A percentile compares a stretch with the other conserved stretches of the same genome.
These are phyloP conservation scores for Artomyces pyxidatus DNA, from an alignment of 768 basidiomycete species.

Conservation along the genomic window DNA sequence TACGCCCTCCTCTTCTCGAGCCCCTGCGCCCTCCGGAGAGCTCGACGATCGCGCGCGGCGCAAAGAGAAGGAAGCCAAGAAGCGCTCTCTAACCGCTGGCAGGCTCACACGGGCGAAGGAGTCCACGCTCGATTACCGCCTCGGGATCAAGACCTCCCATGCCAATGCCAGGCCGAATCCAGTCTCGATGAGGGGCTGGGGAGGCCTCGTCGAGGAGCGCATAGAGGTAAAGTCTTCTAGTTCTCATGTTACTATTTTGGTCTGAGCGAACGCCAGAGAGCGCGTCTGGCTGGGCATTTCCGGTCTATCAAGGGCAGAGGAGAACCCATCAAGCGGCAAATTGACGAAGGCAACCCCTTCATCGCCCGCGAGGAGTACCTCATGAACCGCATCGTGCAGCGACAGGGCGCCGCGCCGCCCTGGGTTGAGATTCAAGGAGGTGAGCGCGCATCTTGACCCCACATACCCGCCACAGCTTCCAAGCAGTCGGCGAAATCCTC, in stretches of 20 bases:
- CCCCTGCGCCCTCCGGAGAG: conserved; percentile 11
- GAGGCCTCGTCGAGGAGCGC: conserved; percentile 63
- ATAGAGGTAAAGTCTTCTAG: conserved; percentile 52
- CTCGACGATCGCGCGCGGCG: conserved; percentile 32
- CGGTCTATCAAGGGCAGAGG: conserved; percentile 64
- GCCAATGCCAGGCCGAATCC: conserved; percentile 35
- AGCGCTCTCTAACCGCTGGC: conserved; percentile 43
- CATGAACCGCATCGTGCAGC: conserved; percentile 79
- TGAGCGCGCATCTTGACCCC: conserved; percentile 22
- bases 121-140: conserved; percentile 65
- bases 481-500: neutral
- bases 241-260: neutral
- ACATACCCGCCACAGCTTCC: no score
- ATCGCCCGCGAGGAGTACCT: conserved; percentile 74
- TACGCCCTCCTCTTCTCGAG: conserved; percentile 5
- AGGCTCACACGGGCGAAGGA: conserved; percentile 59
- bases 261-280: conserved; percentile 36
- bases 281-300: conserved; percentile 60
- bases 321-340: conserved; percentile 35
- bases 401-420: conserved; percentile 75
- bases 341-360: conserved; percentile 50
- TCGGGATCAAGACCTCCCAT: conserved; percentile 40
- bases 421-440: conserved; percentile 82
- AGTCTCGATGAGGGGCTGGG: conserved; percentile 65
- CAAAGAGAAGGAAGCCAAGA: conserved; percentile 42